Evolutionary conservation across 768 basidiomycete genomes (phyloP), one percentile per base, ranked within the genome.

Genomic region (Ramaria sp.): DNA sequence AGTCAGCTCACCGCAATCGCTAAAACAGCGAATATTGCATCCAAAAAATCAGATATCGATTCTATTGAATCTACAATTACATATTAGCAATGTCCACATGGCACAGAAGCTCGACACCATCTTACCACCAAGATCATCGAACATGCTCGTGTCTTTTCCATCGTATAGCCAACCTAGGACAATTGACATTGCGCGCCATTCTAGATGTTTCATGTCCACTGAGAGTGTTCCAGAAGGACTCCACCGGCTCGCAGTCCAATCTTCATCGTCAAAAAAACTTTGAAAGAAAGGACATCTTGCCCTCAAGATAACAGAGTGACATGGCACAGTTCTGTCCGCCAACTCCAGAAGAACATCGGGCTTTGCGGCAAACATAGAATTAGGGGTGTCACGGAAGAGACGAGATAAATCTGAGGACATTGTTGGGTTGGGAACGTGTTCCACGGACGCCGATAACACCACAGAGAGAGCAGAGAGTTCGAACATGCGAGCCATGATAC

Each of bases 21-120:
- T 67, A 96, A 78, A 15, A 97, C 82, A 20, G 84, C 80, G 58
- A 96, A 91, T 69, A 92, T 78, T 59, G 93, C 89, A 57, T 91
- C 85, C 55, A 98, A 66, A 28, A 90, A 71, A 34, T 86, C 81
- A 54, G 98, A 91, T 5, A 81, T 69, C 1, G 77, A 78, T 24
- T 77, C 61, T 3, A 77, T 68, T 61, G 81, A 85, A 49, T 85
- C 86, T 86, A 62, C 15, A 42, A 8, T 5, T 32, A 16, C 39
- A 4, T n/a, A 16, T 41, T 41, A 41, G 16, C 39, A n/a, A 37
- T 16, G 16, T n/a, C 16, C 39, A 10, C 39, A n/a, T 22, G n/a
- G 13, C 8, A 41, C 8, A 8, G 20, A 9, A 41, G 61, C 50
- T 28, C 58, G 43, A 53, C 54, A 51, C 55, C 38, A 25, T 15